Conservation (phyloP, 805 yeast genomes). For the Saccharomycopsis amapae region DNA sequence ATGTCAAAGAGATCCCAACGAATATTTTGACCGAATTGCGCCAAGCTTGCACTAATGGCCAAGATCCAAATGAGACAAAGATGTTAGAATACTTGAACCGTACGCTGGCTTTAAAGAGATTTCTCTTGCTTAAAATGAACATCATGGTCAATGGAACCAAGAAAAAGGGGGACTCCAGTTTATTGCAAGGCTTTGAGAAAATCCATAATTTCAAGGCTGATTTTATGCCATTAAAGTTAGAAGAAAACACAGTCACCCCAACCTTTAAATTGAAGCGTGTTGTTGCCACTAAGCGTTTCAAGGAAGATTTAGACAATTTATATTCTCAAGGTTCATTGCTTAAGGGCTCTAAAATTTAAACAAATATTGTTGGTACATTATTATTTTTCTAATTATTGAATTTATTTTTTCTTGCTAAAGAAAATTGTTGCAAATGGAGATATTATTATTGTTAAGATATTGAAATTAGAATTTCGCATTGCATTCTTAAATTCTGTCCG, state of each 20-base stretch:
- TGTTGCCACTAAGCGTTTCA: conserved; percentile 33
- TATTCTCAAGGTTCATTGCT: conserved; percentile 34
- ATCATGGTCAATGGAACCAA: conserved; percentile 3
- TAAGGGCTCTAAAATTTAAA: conserved; percentile 8
- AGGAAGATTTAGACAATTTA: conserved; percentile 32
- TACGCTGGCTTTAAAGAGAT: conserved; percentile 28
- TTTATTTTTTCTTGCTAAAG: neutral
- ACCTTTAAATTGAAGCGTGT: conserved; percentile 42
- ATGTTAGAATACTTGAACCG: conserved; percentile 31
- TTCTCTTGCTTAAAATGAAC: conserved; percentile 24
- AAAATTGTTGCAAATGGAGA: no score
- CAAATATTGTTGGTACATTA: neutral
- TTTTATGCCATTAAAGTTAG: conserved; percentile 45
- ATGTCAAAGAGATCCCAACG: conserved; percentile 1
- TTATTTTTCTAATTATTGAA: no score
- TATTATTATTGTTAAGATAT: no score
- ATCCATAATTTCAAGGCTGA: conserved; percentile 38
- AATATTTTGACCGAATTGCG: neutral
- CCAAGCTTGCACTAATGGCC: conserved; percentile 3
- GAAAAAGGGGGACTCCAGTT: neutral
- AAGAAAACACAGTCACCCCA: conserved; percentile 48
- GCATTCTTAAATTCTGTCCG: no score
- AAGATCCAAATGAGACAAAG: conserved; percentile 24
- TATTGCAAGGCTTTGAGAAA: conserved; percentile 44
- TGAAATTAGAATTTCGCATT: no score